Conservation (phyloP, 2,329 filamentous ascomycete genomes). For the Pseudogymnoascus sp. region DNA sequence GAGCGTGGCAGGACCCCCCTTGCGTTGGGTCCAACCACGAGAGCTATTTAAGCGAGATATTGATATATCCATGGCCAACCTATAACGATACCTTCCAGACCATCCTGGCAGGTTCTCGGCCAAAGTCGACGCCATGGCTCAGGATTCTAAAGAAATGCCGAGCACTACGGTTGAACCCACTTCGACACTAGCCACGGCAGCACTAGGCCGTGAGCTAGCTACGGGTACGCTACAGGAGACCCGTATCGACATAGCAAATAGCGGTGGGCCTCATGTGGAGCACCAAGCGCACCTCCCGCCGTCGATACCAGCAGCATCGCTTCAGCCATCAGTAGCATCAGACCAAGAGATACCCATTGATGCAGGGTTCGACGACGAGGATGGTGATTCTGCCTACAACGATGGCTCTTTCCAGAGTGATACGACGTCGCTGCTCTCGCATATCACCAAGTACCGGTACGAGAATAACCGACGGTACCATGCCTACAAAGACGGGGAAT, state of each 20-base stretch:
- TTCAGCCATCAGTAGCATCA: background rate
- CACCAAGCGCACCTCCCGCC: background rate
- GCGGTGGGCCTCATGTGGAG: background rate
- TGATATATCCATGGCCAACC: background rate
- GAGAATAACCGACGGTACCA: slow-evolving; percentile 44
- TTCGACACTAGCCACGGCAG: background rate
- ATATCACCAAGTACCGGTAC: slow-evolving; percentile 22
- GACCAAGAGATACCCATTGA: background rate
- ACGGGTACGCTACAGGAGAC: background rate
- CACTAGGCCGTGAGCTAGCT: background rate
- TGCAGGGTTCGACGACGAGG: background rate
- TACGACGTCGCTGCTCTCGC: slow-evolving; percentile 17
- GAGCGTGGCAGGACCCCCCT: slow-evolving; percentile 13
- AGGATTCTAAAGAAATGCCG: background rate
- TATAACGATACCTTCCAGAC: no score
- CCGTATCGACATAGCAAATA: background rate
- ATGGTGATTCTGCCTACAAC: slow-evolving; percentile 9
- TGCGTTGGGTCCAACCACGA: background rate
- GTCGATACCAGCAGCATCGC: background rate
- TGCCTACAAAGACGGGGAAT: slow-evolving; percentile 34
- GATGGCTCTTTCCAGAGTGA: slow-evolving; percentile 9
- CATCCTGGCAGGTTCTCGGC: no score
- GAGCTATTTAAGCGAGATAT: background rate
- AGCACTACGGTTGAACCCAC: background rate
- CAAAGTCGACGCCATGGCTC: background rate